A percentile compares a stretch with the other conserved stretches of the same genome.
These are phyloP conservation scores for Colletotrichum horii DNA, from an alignment of 2,329 filamentous ascomycete species.

Conservation along the genomic window DNA sequence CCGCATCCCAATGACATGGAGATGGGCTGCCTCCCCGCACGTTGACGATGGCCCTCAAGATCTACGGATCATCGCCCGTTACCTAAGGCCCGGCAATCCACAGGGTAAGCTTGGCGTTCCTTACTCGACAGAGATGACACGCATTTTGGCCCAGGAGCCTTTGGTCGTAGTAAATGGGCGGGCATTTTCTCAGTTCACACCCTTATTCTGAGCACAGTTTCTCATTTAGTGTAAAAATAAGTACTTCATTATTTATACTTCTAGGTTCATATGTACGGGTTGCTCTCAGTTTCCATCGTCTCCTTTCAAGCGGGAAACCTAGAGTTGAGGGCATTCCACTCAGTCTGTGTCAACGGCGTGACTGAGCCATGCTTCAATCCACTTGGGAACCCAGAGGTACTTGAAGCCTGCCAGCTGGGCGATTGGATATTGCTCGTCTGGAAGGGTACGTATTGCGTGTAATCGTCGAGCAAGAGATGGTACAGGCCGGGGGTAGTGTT, in stretches of 20 bases:
- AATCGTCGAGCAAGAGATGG: conserved; percentile 50
- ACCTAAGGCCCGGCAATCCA: neutral
- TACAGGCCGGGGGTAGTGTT: conserved; percentile 37
- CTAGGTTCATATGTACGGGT: neutral
- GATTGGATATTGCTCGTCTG: conserved; percentile 42
- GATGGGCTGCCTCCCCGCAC: neutral
- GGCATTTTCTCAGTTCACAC: neutral
- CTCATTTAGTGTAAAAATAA: too few species aligned
- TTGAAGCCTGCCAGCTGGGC: conserved; percentile 42
- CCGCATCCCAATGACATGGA: neutral
- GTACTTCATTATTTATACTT: neutral
- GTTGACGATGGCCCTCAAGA: neutral
- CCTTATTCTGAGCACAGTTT: too few species aligned
- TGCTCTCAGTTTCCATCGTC: neutral
- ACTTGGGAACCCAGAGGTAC: conserved; percentile 41
- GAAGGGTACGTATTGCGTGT: conserved; percentile 49
- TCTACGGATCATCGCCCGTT: neutral
- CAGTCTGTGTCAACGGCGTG: conserved; percentile 43
- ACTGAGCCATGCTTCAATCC: conserved; percentile 54
- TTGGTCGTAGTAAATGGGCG: neutral
- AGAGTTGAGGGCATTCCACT: conserved; percentile 38
- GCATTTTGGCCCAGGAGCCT: neutral
- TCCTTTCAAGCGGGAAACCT: neutral
- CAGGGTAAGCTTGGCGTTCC: neutral
- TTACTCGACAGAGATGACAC: neutral